Conservation (phyloP, 192 early-diverging fungal genomes). For the Geranomyces michiganensis region DNA sequence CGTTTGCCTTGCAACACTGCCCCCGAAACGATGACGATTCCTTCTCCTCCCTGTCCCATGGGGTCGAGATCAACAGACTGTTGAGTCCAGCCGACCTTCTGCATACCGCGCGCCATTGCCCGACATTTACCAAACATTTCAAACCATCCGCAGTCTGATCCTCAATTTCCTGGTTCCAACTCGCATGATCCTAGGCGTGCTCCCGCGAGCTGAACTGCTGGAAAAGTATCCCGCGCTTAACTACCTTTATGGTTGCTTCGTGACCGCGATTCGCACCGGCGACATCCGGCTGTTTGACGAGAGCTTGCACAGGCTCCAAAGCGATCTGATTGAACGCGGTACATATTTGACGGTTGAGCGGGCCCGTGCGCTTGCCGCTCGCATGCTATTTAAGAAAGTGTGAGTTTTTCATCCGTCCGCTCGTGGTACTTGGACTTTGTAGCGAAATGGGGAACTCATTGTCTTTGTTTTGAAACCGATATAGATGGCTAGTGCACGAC, state of each 20-base stretch:
- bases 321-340: conserved; percentile 64
- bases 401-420: conserved; percentile 53
- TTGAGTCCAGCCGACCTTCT: conserved; percentile 4
- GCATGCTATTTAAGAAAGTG: conserved; percentile 79
- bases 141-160: conserved; percentile 53
- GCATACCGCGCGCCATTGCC: neutral
- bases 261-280: conserved; percentile 69
- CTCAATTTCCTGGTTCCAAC: conserved; percentile 82
- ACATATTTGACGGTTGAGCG: conserved; percentile 84
- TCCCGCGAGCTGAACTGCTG: conserved; percentile 69
- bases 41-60: neutral
- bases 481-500: conserved; percentile 56
- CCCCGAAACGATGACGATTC: neutral
- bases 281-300: conserved; percentile 77
- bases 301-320: conserved; percentile 57
- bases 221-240: conserved; percentile 61
- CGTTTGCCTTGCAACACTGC: conserved; percentile 55
- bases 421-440: too few species aligned
- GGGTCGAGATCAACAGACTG: conserved; percentile 34
- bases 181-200: conserved; percentile 68
- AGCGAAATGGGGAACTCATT: neutral
- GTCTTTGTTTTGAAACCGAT: neutral
- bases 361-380: conserved; percentile 68
- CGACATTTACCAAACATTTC: neutral
- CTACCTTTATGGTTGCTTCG: conserved; percentile 66